Evolutionary conservation across 495 filamentous ascomycete species (phyloP), one percentile per base, ranked within the genome.

Genomic region (Amniculicola lignicola): DNA sequence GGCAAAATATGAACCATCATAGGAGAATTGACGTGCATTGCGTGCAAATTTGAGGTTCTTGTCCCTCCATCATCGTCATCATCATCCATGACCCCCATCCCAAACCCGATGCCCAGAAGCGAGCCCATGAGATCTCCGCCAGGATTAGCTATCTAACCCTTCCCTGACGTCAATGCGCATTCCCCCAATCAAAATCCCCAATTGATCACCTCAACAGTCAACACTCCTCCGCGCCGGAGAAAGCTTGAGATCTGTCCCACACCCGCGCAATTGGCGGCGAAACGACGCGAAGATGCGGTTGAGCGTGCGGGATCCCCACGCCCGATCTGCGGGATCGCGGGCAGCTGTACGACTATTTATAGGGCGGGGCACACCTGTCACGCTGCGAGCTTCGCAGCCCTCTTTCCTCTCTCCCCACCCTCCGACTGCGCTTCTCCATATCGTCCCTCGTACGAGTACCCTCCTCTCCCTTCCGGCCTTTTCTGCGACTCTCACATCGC

Each of bases 201-300:
- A 24, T 40, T 23, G 16, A 2, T 35, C 41, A 59, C 55, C 46
- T 59, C 55, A 59, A 59, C 55, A 45, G 4, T 23, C 15, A 33
- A 48, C 12, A 11, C 2, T 19, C 2, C 2, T 16, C 16, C 4
- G 12, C 15, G 15, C 6, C 36, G 5, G 25, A 47, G 21, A 50
- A 35, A 37, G 44, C 6, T 6, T 23, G 41, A 19, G 7, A n/a
- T n/a, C n/a, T n/a, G n/a, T n/a, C n/a, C n/a, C n/a, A n/a, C n/a
- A n/a, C n/a, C n/a, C n/a, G n/a, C n/a, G n/a, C n/a, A n/a, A n/a
- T n/a, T n/a, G n/a, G n/a, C n/a, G n/a, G n/a, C n/a, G n/a, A n/a
- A n/a, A n/a, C n/a, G n/a, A n/a, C n/a, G n/a, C n/a, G n/a, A n/a
- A n/a, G n/a, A n/a, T n/a, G n/a, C n/a, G n/a, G n/a, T n/a, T n/a